These are phyloP conservation scores for Fusarium hostae DNA, from an alignment of 2,329 filamentous ascomycete genomes.

Conservation along the genomic window DNA sequence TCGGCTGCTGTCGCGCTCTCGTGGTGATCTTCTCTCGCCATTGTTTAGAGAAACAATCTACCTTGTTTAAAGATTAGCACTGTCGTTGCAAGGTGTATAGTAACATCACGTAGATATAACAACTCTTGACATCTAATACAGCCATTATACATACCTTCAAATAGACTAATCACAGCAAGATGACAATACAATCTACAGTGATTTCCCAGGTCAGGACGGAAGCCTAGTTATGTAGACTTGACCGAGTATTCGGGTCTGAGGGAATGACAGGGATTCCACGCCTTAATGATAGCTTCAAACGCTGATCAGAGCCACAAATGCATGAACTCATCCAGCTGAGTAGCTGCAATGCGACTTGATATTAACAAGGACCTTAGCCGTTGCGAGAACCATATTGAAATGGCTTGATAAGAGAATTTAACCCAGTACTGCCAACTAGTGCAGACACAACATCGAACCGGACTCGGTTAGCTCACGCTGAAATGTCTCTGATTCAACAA, in stretches of 20 bases:
- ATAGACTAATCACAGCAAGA: background rate
- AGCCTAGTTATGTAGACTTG: background rate
- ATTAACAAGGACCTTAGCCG: background rate
- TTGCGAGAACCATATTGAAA: background rate
- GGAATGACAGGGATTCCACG: background rate
- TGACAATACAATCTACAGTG: background rate
- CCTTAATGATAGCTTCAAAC: background rate
- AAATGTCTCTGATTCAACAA: background rate
- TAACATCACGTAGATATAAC: no score
- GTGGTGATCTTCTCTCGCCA: constrained; percentile 24
- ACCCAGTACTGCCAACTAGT: background rate
- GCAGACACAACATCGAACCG: background rate
- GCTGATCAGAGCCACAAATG: background rate
- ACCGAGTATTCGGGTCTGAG: background rate
- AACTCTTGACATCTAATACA: background rate
- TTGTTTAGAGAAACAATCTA: constrained; percentile 7
- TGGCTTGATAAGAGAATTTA: constrained; percentile 4
- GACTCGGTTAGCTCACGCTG: background rate
- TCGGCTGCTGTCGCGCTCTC: constrained; percentile 19
- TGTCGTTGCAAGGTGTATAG: background rate
- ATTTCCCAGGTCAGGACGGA: background rate
- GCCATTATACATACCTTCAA: background rate
- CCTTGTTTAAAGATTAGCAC: background rate
- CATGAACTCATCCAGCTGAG: background rate
- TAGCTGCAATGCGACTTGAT: background rate